Conservation (phyloP, 116 monocot species). For the Dioscorea cayenensis region DNA sequence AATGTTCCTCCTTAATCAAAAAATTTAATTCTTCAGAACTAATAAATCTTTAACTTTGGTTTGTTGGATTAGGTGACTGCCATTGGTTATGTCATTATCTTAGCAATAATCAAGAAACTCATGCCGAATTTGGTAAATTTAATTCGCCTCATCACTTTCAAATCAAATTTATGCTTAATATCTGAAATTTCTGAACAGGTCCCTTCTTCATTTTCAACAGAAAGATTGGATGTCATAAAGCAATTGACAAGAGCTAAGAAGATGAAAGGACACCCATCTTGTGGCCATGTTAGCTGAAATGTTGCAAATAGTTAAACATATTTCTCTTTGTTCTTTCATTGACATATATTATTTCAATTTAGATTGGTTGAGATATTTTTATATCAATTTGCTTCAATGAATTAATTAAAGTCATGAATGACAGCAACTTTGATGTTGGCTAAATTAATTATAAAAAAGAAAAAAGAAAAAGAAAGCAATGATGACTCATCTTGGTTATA, state of each 20-base stretch:
- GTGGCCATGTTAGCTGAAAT: too few species aligned
- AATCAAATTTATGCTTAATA: not conserved
- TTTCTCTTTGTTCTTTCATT: too few species aligned
- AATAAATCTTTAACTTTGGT: not conserved
- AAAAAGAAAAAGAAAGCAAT: too few species aligned
- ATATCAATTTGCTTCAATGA: too few species aligned
- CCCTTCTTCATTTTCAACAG: constrained; percentile 19
- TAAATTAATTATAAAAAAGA: too few species aligned
- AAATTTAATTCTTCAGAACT: too few species aligned
- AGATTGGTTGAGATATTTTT: too few species aligned
- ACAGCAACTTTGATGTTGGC: too few species aligned
- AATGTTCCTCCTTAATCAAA: not conserved
- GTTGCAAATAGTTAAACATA: too few species aligned
- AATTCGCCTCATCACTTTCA: not conserved
- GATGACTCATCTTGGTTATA: too few species aligned
- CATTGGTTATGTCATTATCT: constrained; percentile 13
- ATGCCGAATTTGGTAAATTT: constrained; percentile 17
- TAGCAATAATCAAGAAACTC: constrained; percentile 15
- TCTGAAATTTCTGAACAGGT: not conserved
- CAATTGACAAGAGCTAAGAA: constrained; percentile 24
- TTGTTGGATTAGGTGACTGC: constrained; percentile 19
- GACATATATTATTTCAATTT: too few species aligned
- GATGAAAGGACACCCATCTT: not conserved
- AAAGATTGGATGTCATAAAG: constrained; percentile 11
- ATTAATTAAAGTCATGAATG: too few species aligned